Base-by-base conservation (phyloP, 805 yeast genomes). In the Pichia membranifaciens region DNA sequence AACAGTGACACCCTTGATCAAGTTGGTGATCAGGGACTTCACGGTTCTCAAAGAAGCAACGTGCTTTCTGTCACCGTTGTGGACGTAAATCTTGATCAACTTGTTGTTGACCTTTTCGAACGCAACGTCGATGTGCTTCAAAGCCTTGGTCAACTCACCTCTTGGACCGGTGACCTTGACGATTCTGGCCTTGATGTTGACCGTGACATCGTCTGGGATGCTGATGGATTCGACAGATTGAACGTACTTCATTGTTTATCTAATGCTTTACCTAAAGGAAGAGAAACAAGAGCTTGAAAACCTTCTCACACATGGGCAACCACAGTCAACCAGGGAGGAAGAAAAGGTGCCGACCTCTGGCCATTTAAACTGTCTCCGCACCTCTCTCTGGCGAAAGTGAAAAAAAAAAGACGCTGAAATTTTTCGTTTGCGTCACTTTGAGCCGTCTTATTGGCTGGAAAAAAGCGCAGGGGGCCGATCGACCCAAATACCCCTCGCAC, bases 21-120 rank as follows among this genome's bases (percentile, higher is more conserved):
- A 75, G 87, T 93, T 93, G 70, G 87, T 70, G 66, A 93, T 80
- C 71, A 93, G 78, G 59, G 98, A 87, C 79, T 88, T 90, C 74
- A 93, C 98, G 56, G 99, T 91, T 82, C 98, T 90, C 73, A 93
- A 81, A 69, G 96, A 86, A 72, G 99, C 99, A 73, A 93, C 98
- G 78, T 93, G 99, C 85, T 91, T 91, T 83, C 98, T 87, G 86
- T 88, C 96, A 79, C 98, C 99, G 73, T 91, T 88, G 84, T 86
- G 95, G 61, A 93, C 96, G 63, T 89, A 79, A 71, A 93, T 81
- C 77, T 84, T 86, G 76, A 93, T 78, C 65, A 78, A 81, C 58
- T 68, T 76, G 76, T 79, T 75, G 69, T 74, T 71, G 58, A 86
- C 68, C 79, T 90, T 88, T 67, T 72, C 64, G 84, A 93, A 91